Conservation (phyloP, 2,329 filamentous ascomycete species). For the Penicillium nordicum region DNA sequence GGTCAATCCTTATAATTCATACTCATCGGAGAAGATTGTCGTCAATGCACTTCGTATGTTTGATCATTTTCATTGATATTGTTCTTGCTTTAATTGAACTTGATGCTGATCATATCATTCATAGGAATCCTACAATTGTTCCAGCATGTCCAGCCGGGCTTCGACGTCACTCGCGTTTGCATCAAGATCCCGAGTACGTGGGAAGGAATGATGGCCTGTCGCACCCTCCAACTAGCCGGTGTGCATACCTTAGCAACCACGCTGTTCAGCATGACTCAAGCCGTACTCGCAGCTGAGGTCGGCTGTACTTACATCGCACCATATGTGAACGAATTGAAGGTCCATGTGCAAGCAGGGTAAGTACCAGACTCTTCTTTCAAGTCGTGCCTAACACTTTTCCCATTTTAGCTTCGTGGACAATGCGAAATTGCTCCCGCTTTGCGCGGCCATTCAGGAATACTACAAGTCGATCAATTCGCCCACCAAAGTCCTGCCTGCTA, state of each 20-base stretch:
- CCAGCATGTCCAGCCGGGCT: constrained; percentile 42
- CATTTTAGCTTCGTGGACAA: constrained; percentile 26
- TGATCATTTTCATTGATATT: not conserved
- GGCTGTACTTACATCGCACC: constrained; percentile 62
- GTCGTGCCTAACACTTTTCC: not conserved
- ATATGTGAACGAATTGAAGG: constrained; percentile 62
- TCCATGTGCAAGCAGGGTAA: constrained; percentile 53
- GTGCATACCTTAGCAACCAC: constrained; percentile 62
- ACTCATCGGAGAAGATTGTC: constrained; percentile 50
- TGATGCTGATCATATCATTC: not conserved
- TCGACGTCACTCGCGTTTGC: constrained; percentile 52
- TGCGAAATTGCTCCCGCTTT: constrained; percentile 45
- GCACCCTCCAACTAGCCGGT: constrained; percentile 50
- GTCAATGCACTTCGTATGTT: constrained; percentile 51
- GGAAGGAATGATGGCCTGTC: constrained; percentile 61
- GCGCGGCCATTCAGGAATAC: constrained; percentile 52
- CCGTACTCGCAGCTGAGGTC: constrained; percentile 55
- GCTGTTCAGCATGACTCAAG: constrained; percentile 61
- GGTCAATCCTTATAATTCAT: constrained; percentile 57
- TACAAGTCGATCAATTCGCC: constrained; percentile 39
- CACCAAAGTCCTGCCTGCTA: constrained; percentile 56
- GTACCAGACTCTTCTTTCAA: not conserved
- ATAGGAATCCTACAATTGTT: constrained; percentile 53
- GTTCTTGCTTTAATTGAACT: not conserved
- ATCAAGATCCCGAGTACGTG: constrained; percentile 64